Percentiles rank a stretch among this genome's conserved stretches.
Evolutionary conservation across 73 alveolate genomes (phyloP).

Genomic region (Paramecium biaurelia): DNA sequence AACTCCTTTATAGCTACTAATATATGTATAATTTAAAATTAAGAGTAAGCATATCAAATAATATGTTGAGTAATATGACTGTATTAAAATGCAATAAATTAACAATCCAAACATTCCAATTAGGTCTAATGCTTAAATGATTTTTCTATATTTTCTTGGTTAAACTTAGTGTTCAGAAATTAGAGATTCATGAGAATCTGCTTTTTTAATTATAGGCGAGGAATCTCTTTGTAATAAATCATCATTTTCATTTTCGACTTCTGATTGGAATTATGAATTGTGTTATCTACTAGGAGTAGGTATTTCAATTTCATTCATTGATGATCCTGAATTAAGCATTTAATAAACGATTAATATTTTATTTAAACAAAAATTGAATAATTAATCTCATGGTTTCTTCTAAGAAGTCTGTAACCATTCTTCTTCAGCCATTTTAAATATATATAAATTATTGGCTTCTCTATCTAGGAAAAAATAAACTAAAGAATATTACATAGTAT

Average conservation of each 20-base stretch:
- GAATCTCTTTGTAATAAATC: not conserved
- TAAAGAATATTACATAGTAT: slow-evolving; percentile 14
- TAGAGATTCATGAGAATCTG: not conserved
- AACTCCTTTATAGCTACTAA: not conserved
- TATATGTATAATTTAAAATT: not conserved
- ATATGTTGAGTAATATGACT: slow-evolving; percentile 6
- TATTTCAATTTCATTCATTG: not conserved
- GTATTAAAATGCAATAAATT: slow-evolving; percentile 1
- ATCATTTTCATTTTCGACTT: not conserved
- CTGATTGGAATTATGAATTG: not conserved
- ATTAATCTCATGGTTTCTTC: not conserved
- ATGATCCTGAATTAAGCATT: not conserved
- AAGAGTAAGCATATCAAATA: not conserved
- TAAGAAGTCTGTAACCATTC: not conserved
- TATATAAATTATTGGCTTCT: slow-evolving; percentile 29
- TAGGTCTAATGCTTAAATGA: not conserved
- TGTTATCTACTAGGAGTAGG: not conserved
- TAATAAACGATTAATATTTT: not conserved
- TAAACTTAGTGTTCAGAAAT: not conserved
- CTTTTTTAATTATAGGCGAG: not conserved
- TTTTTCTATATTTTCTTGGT: not conserved
- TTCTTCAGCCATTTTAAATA: slow-evolving; percentile 42
- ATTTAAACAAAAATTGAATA: not conserved
- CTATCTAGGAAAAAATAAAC: not conserved
- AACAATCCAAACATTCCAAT: slow-evolving; percentile 2